Percentiles rank a stretch among this genome's conserved stretches.
These are phyloP conservation scores for Gaultheria prostrata DNA, from an alignment of 148 eudicot genomes.

Conservation along the genomic window DNA sequence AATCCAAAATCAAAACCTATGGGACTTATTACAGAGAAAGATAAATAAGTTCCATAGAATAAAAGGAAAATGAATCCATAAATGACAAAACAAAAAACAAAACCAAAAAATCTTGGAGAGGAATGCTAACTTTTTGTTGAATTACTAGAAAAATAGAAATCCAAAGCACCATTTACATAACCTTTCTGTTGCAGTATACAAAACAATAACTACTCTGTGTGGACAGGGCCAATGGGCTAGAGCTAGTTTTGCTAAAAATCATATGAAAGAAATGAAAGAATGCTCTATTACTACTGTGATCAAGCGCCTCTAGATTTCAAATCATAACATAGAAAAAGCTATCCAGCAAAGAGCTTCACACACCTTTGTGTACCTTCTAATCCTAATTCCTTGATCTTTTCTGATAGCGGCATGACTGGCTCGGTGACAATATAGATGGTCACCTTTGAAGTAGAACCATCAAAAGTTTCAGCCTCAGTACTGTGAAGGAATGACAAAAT, in stretches of 20 bases:
- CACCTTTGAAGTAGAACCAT: slow-evolving; percentile 73
- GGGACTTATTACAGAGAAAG: not conserved
- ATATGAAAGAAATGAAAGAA: not conserved
- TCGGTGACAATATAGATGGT: slow-evolving; percentile 93
- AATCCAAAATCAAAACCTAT: not conserved
- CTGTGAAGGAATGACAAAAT: slow-evolving; percentile 94
- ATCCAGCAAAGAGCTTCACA: not conserved
- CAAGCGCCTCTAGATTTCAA: not conserved
- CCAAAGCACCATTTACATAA: not conserved
- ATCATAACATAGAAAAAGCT: not conserved
- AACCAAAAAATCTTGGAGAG: not conserved
- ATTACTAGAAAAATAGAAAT: not conserved
- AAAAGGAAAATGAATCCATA: not conserved
- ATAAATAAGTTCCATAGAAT: not conserved
- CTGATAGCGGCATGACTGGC: slow-evolving; percentile 89
- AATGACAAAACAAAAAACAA: not conserved
- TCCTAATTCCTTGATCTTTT: slow-evolving; percentile 92
- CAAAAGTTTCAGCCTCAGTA: slow-evolving; percentile 79
- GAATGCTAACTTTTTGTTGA: not conserved
- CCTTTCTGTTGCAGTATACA: not conserved
- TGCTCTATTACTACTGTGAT: not conserved
- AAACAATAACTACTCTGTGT: not conserved
- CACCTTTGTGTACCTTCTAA: slow-evolving; percentile 87
- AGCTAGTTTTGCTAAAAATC: not conserved
- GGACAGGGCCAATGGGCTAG: not conserved